These are phyloP conservation scores for Sphagnurus paluster DNA, from an alignment of 1,284 basidiomycete genomes.

Conservation along the genomic window DNA sequence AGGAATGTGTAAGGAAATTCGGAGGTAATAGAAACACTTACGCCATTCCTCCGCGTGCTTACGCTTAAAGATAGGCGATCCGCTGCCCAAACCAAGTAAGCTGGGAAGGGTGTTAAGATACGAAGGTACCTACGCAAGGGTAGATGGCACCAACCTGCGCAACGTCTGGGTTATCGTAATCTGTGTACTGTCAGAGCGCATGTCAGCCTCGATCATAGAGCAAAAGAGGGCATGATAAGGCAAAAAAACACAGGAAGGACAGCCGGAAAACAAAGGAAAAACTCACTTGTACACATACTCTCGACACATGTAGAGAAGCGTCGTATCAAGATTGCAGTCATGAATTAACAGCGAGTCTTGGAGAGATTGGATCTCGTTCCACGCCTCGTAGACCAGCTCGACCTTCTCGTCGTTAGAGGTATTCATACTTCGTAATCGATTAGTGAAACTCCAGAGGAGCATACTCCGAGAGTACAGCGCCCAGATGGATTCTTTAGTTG, in stretches of 20 bases:
- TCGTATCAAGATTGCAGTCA: slow-evolving; percentile 64
- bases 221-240: not conserved
- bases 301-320: slow-evolving; percentile 63
- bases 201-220: slow-evolving; percentile 4
- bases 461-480: slow-evolving; percentile 77
- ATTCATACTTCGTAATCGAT: slow-evolving; percentile 44
- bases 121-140: slow-evolving; percentile 22
- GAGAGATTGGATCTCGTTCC: slow-evolving; percentile 62
- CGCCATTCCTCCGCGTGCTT: slow-evolving; percentile 75
- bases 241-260: not conserved
- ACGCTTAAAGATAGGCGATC: slow-evolving; percentile 55
- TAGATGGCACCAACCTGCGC: slow-evolving; percentile 53
- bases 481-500: slow-evolving; percentile 75
- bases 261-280: slow-evolving; percentile 12
- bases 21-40: slow-evolving; percentile 38
- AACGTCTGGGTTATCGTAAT: slow-evolving; percentile 66
- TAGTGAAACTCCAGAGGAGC: slow-evolving; percentile 73
- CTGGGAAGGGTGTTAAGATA: slow-evolving; percentile 29
- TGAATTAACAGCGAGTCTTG: slow-evolving; percentile 67
- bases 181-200: slow-evolving; percentile 49
- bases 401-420: slow-evolving; percentile 51
- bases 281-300: slow-evolving; percentile 78
- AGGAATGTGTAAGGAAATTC: not conserved
- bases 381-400: slow-evolving; percentile 57
- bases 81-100: slow-evolving; percentile 44